phyloP scores from a whole-genome alignment of 495 filamentous ascomycete genomes.

The Cairneyella variabilis region DNA sequence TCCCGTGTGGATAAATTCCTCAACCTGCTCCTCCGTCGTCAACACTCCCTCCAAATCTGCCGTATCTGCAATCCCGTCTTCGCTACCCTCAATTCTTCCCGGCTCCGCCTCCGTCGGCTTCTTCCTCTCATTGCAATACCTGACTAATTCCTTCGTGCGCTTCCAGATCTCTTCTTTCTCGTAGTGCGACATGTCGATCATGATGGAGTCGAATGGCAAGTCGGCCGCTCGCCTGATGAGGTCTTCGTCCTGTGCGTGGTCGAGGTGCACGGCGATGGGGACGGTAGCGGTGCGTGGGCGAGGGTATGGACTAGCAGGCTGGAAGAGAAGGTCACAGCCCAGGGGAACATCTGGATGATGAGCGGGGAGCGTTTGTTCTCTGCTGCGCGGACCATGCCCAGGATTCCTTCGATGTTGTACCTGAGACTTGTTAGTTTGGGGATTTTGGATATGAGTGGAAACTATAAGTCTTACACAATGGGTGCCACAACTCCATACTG shows the following conservation, averaged over 20 bases:
- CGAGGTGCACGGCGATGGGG: conserved; percentile 68
- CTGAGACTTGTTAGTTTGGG: too few relatives aligned
- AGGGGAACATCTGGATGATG: conserved; percentile 83
- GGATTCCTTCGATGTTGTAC: conserved; percentile 81
- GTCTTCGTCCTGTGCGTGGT: conserved; percentile 70
- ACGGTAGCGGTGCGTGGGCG: conserved; percentile 59
- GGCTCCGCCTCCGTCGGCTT: conserved; percentile 64
- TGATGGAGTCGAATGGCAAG: conserved; percentile 54
- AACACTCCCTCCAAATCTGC: conserved; percentile 55
- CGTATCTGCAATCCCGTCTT: conserved; percentile 61
- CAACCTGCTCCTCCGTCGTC: conserved; percentile 36
- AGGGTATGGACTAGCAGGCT: conserved; percentile 59
- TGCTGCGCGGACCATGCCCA: conserved; percentile 72
- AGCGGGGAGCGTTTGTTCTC: conserved; percentile 67
- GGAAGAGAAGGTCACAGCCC: conserved; percentile 56
- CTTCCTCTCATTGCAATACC: conserved; percentile 53
- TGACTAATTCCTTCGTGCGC: conserved; percentile 49
- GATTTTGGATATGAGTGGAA: too few relatives aligned
- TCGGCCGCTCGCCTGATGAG: conserved; percentile 57
- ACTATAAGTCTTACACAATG: too few relatives aligned
- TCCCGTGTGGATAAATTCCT: not conserved
- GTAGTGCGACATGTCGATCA: conserved; percentile 61
- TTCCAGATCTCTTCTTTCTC: conserved; percentile 61
- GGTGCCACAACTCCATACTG: too few relatives aligned
- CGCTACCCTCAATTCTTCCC: conserved; percentile 61